Base-by-base conservation (phyloP, 371 early-diverging fungal species). In the Zopfochytrium polystomum region DNA sequence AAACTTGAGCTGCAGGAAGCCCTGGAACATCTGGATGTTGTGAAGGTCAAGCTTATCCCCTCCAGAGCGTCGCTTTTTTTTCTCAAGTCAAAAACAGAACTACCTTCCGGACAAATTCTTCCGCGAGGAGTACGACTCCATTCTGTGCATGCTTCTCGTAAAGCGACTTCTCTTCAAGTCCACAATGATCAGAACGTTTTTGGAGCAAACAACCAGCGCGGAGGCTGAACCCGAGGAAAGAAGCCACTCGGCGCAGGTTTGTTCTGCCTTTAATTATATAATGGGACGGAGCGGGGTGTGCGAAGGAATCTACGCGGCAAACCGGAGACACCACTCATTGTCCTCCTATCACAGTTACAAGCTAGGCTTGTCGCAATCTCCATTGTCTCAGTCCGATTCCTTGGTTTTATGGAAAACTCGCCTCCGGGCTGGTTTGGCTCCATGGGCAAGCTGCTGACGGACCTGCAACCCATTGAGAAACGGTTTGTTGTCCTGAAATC, bases 31-130 rank as follows among this genome's bases (percentile, higher is more conserved):
- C 66, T 95, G 33, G 78, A 70, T 34, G 75, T 86, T 54, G 77
- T 88, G 23, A 81, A 60, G 61, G 66, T 60, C 25, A 26, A 2
- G 13, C 34, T 52, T 52, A 13, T 52, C 15, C 30, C 42, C n/a
- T 42, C 13, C 13, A 42, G 11, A 13, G 11, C 55, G 26, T 35
- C 22, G 9, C n/a, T 11, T 7, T 6, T 13, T 25, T 9, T 54
- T 52, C 0, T 15, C n/a, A 38, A 57, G 34, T 4, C 60, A 73
- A 53, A 56, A 76, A 9, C 77, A 90, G 79, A 84, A 87, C 1
- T 95, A 90, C 64, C 71, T 94, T 27, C 95, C 96, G 0, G 89
- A 90, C 18, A 75, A 87, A 5, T 92, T 93, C 72, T 86, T 87
- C 73, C 77, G 80, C 54, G 82, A 80, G 3, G 95, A 95, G 59